These are phyloP conservation scores for Monilinia fructigena DNA, from an alignment of 2,329 filamentous ascomycete species.

Conservation along the genomic window DNA sequence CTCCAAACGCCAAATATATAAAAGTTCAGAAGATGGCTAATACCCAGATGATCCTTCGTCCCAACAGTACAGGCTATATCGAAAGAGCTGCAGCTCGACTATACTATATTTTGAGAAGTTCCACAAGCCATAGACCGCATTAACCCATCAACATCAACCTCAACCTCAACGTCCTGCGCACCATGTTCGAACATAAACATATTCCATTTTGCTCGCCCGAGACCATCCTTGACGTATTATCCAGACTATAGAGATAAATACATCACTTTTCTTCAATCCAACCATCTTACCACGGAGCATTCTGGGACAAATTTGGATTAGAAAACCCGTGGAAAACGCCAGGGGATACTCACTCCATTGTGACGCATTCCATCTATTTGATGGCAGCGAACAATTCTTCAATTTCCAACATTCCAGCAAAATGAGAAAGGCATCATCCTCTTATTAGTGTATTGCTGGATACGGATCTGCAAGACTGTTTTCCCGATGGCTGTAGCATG, in stretches of 20 bases:
- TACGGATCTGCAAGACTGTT: not conserved
- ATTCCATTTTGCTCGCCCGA: not conserved
- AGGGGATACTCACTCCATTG: not conserved
- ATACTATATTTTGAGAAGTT: not conserved
- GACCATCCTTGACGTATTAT: not conserved
- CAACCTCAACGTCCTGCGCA: too few species aligned
- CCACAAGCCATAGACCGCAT: too few species aligned
- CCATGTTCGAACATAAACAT: not conserved
- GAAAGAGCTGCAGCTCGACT: not conserved
- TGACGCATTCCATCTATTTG: not conserved
- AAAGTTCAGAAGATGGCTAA: not conserved
- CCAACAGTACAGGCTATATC: not conserved
- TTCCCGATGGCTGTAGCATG: not conserved
- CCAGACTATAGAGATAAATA: too few species aligned
- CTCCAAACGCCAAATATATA: too few species aligned
- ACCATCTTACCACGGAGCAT: too few species aligned
- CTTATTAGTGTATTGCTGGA: not conserved
- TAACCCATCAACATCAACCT: too few species aligned
- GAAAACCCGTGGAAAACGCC: not conserved
- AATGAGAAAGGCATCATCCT: not conserved
- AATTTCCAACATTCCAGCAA: not conserved
- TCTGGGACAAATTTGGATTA: not conserved
- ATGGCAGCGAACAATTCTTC: too few species aligned
- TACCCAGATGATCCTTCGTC: not conserved
- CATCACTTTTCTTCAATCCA: not conserved